Evolutionary conservation across 805 yeast species (phyloP).

Genomic region (Blastobotrys americana): DNA sequence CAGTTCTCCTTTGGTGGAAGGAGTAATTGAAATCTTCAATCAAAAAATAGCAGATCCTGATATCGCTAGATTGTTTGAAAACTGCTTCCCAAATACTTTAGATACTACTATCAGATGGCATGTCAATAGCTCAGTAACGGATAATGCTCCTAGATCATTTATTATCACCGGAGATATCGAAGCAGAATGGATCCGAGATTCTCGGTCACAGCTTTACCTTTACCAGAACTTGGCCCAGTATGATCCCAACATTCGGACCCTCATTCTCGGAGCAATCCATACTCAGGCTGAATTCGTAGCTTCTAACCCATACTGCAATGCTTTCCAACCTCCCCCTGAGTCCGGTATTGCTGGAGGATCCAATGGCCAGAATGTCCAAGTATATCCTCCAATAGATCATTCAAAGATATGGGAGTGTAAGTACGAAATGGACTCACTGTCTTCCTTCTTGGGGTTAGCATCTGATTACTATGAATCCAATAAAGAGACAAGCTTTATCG

Average conservation of each 20-base stretch:
- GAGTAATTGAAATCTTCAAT: conserved; percentile 46
- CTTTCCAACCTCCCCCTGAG: conserved; percentile 72
- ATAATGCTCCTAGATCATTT: conserved; percentile 50
- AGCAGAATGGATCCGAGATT: conserved; percentile 89
- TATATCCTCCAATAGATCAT: conserved; percentile 66
- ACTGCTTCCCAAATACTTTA: conserved; percentile 77
- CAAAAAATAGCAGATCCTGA: conserved; percentile 51
- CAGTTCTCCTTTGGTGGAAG: conserved; percentile 53
- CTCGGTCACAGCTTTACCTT: conserved; percentile 73
- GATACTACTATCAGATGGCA: conserved; percentile 85
- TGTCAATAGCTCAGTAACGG: conserved; percentile 20
- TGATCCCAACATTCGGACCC: conserved; percentile 42
- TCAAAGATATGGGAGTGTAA: conserved; percentile 76
- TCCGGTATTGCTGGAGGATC: conserved; percentile 40
- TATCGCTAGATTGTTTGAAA: conserved; percentile 67
- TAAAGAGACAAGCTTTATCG: conserved; percentile 31
- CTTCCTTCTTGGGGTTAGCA: conserved; percentile 68
- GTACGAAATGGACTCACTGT: conserved; percentile 80
- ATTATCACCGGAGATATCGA: conserved; percentile 89
- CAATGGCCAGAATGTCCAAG: conserved; percentile 43
- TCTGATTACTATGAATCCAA: conserved; percentile 50
- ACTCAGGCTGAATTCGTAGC: conserved; percentile 64
- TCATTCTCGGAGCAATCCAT: conserved; percentile 71
- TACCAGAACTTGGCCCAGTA: conserved; percentile 54
- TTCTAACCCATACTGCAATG: conserved; percentile 77